Evolutionary conservation across 345 rosid species (phyloP), one percentile per base, ranked within the genome.

Genomic region (Excoecaria cochinchinensis): DNA sequence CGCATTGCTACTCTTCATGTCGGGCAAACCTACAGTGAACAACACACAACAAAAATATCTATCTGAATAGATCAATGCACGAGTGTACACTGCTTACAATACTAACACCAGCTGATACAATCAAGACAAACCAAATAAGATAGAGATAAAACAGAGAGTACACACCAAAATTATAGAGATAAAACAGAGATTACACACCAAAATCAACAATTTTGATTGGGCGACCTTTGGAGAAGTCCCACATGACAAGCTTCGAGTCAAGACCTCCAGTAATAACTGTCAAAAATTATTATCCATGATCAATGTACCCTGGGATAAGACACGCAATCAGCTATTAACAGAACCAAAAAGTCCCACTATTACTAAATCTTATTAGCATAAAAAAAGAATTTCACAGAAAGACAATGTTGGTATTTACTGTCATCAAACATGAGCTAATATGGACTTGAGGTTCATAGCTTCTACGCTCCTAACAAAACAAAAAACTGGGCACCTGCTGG

Each of bases 161-260:
- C 84, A 50, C 85, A 91, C 99, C 90, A 67, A 95, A 89, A 81
- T 95, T 94, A 71, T 22, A 63, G 7, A 22, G 19, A 63, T 39
- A 3, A 25, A 67, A 46, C 16, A 69, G 68, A 48, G 67, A 68
- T 25, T 53, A 39, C 84, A 50, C 85, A 91, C 99, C 90, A 67
- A 95, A 89, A 81, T 95, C 95, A 71, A 92, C 60, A 77, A 80
- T 82, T 83, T 89, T 92, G 79, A 78, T 77, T 2, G 91, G 80
- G 17, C 93, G 88, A 39, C 97, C 97, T 81, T 87, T 91, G 61
- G 95, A 91, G 80, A 95, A 95, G 89, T 95, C 97, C 99, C 99
- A 95, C 82, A 87, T 82, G 76, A 92, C 70, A 73, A 95, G 91
- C 82, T 91, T 95, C 9, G 95, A 89, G 85, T 95, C 97, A 69